These are phyloP conservation scores for Pichia sp. DNA, from an alignment of 1,139 yeast species.

Conservation along the genomic window DNA sequence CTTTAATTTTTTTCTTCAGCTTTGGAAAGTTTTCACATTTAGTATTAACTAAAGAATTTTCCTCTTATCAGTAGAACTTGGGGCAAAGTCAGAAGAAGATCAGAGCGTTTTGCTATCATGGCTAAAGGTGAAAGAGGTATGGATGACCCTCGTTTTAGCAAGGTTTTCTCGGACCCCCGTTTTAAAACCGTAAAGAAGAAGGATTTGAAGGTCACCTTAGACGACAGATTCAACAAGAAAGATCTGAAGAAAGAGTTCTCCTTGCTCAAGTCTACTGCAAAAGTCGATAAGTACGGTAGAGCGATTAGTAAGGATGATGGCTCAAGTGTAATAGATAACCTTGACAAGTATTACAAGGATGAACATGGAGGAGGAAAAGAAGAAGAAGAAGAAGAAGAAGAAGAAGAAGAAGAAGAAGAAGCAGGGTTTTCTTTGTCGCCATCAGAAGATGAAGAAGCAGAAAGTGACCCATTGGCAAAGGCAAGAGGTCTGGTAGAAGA, in stretches of 20 bases:
- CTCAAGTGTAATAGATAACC: conserved; percentile 41
- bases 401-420: conserved; percentile 22
- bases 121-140: not conserved
- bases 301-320: conserved; percentile 41
- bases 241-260: conserved; percentile 45
- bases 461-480: conserved; percentile 44
- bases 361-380: conserved; percentile 42
- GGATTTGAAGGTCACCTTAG: conserved; percentile 73
- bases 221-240: conserved; percentile 73
- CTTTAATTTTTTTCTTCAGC: not conserved
- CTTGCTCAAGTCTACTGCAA: conserved; percentile 52
- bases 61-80: no score
- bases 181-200: conserved; percentile 71
- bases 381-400: conserved; percentile 16
- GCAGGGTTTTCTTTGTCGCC: conserved; percentile 1
- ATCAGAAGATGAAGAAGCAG: conserved; percentile 18
- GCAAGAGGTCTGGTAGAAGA: conserved; percentile 52
- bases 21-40: not conserved
- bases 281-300: conserved; percentile 86
- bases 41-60: no score
- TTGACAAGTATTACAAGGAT: conserved; percentile 42
- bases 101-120: not conserved
- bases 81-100: not conserved
- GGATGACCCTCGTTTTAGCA: conserved; percentile 69
- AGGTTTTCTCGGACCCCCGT: conserved; percentile 83